Evolutionary conservation across 108 stramenopile species (phyloP).

Genomic region (Discostella stelligeroides): DNA sequence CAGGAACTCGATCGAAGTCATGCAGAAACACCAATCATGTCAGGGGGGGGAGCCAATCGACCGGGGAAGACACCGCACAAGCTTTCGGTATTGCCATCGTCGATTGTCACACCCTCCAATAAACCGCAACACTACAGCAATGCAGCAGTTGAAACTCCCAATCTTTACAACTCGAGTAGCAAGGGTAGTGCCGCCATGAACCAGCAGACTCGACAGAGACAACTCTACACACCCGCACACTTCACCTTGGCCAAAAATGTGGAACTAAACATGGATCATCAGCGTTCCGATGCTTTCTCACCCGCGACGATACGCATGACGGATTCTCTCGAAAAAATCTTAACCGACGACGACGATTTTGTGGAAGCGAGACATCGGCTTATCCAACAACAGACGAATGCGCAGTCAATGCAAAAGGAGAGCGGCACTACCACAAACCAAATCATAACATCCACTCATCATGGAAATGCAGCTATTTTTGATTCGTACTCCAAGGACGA

Average conservation of each 20-base stretch:
- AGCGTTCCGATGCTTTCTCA: slow-evolving; percentile 59
- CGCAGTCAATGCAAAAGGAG: too few relatives aligned
- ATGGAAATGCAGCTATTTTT: background rate
- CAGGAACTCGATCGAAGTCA: background rate
- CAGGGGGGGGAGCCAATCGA: slow-evolving; percentile 15
- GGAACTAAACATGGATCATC: slow-evolving; percentile 29
- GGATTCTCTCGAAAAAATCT: slow-evolving; percentile 71
- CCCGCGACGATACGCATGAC: slow-evolving; percentile 76
- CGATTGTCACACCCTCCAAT: slow-evolving; percentile 11
- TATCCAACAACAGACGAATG: background rate
- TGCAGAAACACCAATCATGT: slow-evolving; percentile 20
- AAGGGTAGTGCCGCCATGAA: background rate
- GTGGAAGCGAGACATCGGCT: slow-evolving; percentile 10
- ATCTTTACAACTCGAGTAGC: background rate
- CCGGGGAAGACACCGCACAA: slow-evolving; percentile 17
- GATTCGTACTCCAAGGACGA: background rate
- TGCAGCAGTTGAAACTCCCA: slow-evolving; percentile 7
- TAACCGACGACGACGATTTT: slow-evolving; percentile 71
- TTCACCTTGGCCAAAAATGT: slow-evolving; percentile 50
- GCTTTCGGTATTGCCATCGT: slow-evolving; percentile 1
- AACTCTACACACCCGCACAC: slow-evolving; percentile 49
- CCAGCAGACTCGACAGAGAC: slow-evolving; percentile 7
- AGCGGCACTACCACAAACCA: background rate
- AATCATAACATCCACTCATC: background rate
- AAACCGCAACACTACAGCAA: background rate